Base-by-base conservation (phyloP, 2,329 filamentous ascomycete species). In the Colletotrichum cordylinicola region DNA sequence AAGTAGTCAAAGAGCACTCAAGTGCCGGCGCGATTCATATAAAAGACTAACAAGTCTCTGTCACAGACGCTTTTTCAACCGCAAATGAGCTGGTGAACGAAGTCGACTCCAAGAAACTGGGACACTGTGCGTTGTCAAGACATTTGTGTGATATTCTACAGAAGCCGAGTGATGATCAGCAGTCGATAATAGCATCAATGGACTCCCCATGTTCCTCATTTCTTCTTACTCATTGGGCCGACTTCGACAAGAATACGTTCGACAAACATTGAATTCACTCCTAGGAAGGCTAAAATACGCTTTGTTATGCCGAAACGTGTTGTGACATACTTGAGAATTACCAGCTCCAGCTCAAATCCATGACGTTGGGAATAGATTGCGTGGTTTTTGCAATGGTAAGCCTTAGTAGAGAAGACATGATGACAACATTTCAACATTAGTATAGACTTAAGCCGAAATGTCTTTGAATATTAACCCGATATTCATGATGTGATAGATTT, bases 261-360 rank as follows among this genome's bases (percentile, higher is more conserved):
- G n/a, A 21, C 3, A 48, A 5, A 48, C 0, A 0, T 2, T 6
- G 10, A 9, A n/a, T 21, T 0, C 0, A 48, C 6, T 12, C 12
- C 5, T 7, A 7, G 3, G 1, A 2, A 4, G 39, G 1, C 18
- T 48, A 5, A 12, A 4, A 48, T n/a, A n/a, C n/a, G n/a, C n/a
- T 48, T 9, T 48, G 18, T 21, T 18, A n/a, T n/a, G 10, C 12
- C 12, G 2, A 21, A 48, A 48, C 18, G n/a, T 48, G 3, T 21
- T 21, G 39, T 21, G 39, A 48, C 6, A 0, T 10, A 5, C 8
- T 16, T 43, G 39, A 43, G 39, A 43, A 43, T 18, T 18, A 43
- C 37, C 16, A 27, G 24, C 24, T 27, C 4, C 24, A 27, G 24
- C 24, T 27, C 24, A 27, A 27, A 27, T 27, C 4, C 1, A 4